Conservation (phyloP, 73 alveolate genomes). For the Paramecium sexaurelia region DNA sequence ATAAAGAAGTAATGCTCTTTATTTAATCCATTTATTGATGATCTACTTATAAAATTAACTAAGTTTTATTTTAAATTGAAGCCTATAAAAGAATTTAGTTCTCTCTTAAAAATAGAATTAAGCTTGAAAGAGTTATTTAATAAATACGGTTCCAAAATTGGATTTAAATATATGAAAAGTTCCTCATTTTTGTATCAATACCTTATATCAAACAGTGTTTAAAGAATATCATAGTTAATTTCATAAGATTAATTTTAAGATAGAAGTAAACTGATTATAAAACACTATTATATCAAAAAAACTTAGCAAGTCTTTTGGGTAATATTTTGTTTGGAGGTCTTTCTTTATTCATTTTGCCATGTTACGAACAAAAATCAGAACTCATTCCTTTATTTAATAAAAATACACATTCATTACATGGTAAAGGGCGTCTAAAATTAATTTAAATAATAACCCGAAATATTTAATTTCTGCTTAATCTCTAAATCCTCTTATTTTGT, state of each 20-base stretch:
- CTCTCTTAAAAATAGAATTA: neutral
- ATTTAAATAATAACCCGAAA: neutral
- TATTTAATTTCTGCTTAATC: slow-evolving; percentile 49
- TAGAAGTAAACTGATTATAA: no score
- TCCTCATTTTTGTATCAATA: no score
- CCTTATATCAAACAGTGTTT: no score
- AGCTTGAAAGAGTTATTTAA: neutral
- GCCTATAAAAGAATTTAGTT: neutral
- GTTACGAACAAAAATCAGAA: slow-evolving; percentile 22
- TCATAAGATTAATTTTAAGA: no score
- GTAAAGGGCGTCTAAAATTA: neutral
- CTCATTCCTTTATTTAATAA: slow-evolving; percentile 36
- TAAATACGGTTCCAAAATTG: no score
- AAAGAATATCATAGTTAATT: no score
- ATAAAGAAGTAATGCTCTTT: neutral
- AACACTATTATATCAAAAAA: no score
- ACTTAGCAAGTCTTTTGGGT: slow-evolving; percentile 22
- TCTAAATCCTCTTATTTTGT: slow-evolving; percentile 26
- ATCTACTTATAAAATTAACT: neutral
- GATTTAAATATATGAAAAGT: no score
- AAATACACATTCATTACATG: slow-evolving; percentile 47
- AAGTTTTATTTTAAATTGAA: neutral
- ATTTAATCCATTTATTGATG: neutral
- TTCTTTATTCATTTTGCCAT: slow-evolving; percentile 25
- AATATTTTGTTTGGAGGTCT: slow-evolving; percentile 18